Percentiles rank a stretch among this genome's conserved stretches.
These are phyloP conservation scores for Penstemon davidsonii DNA, from an alignment of 257 asterid genomes.

Conservation along the genomic window DNA sequence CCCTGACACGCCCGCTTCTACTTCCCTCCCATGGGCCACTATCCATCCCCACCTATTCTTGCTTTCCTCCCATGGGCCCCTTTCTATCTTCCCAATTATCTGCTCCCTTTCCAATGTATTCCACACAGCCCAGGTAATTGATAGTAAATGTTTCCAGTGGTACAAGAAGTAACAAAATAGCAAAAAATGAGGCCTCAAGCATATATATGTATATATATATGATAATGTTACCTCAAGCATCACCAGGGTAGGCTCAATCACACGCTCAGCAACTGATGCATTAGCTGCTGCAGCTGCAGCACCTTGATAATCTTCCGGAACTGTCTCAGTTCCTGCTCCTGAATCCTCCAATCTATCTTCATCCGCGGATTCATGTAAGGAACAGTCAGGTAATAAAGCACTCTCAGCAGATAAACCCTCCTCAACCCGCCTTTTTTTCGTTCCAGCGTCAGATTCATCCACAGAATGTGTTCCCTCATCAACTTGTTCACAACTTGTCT, in stretches of 20 bases:
- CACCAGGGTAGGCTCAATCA: conserved; percentile 91
- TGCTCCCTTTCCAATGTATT: background rate
- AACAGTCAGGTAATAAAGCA: conserved; percentile 45
- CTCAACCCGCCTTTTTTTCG: conserved; percentile 75
- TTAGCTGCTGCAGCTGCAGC: conserved; percentile 67
- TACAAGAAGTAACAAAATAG: conserved; percentile 6
- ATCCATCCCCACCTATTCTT: conserved; percentile 6
- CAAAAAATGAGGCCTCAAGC: background rate
- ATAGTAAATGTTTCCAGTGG: background rate
- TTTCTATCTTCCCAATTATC: background rate
- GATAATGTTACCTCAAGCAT: conserved; percentile 83
- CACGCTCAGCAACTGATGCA: conserved; percentile 90
- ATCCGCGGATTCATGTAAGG: conserved; percentile 59
- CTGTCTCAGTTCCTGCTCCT: conserved; percentile 51
- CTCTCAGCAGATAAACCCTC: conserved; percentile 74
- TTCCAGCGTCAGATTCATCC: conserved; percentile 80
- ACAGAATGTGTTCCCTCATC: conserved; percentile 50
- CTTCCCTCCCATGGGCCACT: conserved; percentile 13
- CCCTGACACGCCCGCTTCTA: conserved; percentile 11
- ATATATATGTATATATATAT: conserved; percentile 7
- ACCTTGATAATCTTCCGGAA: conserved; percentile 62
- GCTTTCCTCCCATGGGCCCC: conserved; percentile 16
- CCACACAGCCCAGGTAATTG: background rate
- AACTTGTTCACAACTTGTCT: conserved; percentile 65
- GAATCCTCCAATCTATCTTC: conserved; percentile 58